A percentile compares a stretch with the other conserved stretches of the same genome.
Evolutionary conservation across 169 alveolate genomes (phyloP).

Genomic region (Ichthyophthirius multifiliis): DNA sequence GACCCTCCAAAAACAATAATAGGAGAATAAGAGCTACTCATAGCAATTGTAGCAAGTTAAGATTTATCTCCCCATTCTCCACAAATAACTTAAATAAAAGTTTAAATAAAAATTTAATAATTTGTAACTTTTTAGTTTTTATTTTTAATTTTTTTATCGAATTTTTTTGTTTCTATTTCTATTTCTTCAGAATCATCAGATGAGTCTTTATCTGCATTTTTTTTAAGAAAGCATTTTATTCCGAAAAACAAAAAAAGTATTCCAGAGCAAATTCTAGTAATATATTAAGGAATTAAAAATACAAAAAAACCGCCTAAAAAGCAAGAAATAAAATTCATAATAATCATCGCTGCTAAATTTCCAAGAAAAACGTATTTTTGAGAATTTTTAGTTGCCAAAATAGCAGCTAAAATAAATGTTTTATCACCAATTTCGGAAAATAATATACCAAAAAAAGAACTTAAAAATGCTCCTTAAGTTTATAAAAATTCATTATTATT

Average conservation of each 20-base stretch:
- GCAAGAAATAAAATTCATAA: constrained; percentile 50
- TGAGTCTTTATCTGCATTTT: constrained; percentile 42
- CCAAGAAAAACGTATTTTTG: constrained; percentile 44
- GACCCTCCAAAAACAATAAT: constrained; percentile 41
- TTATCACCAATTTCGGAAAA: constrained; percentile 47
- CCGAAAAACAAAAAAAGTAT: constrained; percentile 41
- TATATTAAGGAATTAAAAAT: constrained; percentile 5
- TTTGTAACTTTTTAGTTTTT: neutral
- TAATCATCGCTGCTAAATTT: constrained; percentile 31
- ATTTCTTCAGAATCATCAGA: constrained; percentile 38
- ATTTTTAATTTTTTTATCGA: neutral
- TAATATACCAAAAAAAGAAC: constrained; percentile 2
- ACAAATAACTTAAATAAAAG: constrained; percentile 29
- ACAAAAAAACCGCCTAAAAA: constrained; percentile 38
- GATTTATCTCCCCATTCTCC: constrained; percentile 66
- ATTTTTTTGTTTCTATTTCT: constrained; percentile 16
- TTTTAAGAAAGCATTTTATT: constrained; percentile 17
- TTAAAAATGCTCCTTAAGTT: neutral
- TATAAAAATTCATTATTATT: neutral
- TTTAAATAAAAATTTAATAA: neutral
- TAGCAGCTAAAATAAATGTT: constrained; percentile 54
- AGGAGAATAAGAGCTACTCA: constrained; percentile 40
- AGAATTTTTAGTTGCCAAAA: constrained; percentile 34
- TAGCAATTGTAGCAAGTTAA: constrained; percentile 49
- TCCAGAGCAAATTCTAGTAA: constrained; percentile 17